phyloP scores from a whole-genome alignment of 2,329 filamentous ascomycete species.

The Monilinia vaccinii-corymbosi region DNA sequence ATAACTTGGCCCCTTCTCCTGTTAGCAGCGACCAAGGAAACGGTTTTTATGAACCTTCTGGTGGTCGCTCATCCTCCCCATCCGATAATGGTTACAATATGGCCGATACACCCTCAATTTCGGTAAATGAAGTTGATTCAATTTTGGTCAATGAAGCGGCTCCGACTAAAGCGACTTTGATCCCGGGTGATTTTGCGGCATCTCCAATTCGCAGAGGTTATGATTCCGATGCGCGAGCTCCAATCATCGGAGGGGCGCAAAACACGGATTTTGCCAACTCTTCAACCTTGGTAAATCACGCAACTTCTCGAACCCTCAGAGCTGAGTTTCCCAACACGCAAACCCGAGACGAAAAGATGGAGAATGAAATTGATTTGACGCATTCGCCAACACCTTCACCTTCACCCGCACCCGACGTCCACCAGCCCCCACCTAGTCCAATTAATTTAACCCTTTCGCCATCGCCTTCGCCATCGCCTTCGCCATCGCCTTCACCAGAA shows the following conservation, averaged over 20 bases:
- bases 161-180: not conserved
- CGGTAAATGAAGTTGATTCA: not conserved
- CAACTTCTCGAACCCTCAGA: not conserved
- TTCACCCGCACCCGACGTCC: not conserved
- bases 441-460: not conserved
- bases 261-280: not conserved
- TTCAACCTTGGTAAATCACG: too few species aligned
- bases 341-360: not conserved
- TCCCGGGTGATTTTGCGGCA: not conserved
- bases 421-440: not conserved
- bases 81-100: not conserved
- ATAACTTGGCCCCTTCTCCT: not conserved
- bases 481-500: not conserved
- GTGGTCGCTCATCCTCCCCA: not conserved
- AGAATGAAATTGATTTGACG: not conserved
- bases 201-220: not conserved
- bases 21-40: not conserved
- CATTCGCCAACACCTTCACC: not conserved
- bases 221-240: not conserved
- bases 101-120: not conserved
- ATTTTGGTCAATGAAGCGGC: not conserved
- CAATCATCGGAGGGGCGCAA: not conserved
- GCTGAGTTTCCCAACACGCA: not conserved
- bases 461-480: not conserved
- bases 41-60: too few species aligned